Percentiles rank a stretch among this genome's conserved stretches.
phyloP scores from a whole-genome alignment of 2,329 filamentous ascomycete species.

The Aspergillus tamarii region DNA sequence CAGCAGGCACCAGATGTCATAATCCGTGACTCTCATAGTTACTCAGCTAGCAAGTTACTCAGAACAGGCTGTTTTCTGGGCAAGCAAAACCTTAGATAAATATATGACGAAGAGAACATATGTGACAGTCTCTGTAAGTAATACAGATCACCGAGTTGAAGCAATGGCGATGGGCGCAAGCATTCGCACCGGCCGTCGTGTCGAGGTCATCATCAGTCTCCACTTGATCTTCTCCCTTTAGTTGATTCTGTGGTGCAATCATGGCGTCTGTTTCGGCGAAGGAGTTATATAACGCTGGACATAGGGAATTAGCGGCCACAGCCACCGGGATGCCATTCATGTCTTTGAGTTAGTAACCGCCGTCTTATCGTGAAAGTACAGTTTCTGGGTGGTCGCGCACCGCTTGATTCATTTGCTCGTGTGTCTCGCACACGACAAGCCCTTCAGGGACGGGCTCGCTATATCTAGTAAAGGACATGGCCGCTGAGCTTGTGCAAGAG shows the following conservation, averaged over 20 bases:
- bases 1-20: neutral
- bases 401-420: constrained; percentile 5
- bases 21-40: too few relatives aligned
- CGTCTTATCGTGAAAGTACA: constrained; percentile 5
- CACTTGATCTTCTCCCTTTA: neutral
- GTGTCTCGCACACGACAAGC: constrained; percentile 7
- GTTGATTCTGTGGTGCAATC: neutral
- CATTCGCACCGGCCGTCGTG: neutral
- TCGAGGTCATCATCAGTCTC: neutral
- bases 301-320: constrained; percentile 3
- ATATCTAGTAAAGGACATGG: constrained; percentile 22
- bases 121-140: too few relatives aligned
- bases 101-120: too few relatives aligned
- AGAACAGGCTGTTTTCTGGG: too few relatives aligned
- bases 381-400: constrained; percentile 1
- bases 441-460: constrained; percentile 12
- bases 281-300: neutral
- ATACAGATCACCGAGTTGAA: too few relatives aligned
- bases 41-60: too few relatives aligned
- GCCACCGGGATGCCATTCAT: neutral
- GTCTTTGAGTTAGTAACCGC: constrained; percentile 13
- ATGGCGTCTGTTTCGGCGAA: constrained; percentile 7
- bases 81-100: too few relatives aligned
- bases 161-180: neutral
- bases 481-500: neutral